A percentile compares a stretch with the other conserved stretches of the same genome.
Evolutionary conservation across 371 early-diverging fungal genomes (phyloP).

Genomic region (Mortierella polycephala): DNA sequence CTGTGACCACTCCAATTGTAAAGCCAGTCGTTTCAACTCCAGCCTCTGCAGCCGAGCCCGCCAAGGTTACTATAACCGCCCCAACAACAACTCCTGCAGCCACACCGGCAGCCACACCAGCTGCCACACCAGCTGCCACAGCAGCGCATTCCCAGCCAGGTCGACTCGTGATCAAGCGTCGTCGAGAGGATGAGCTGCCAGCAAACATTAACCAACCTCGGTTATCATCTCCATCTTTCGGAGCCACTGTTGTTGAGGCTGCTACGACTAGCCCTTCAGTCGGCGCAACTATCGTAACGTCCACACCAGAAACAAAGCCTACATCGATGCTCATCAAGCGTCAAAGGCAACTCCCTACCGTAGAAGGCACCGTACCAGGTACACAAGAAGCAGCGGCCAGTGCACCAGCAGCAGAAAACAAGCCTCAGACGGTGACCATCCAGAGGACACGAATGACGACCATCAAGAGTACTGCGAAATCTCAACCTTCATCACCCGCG

Average conservation of each 20-base stretch:
- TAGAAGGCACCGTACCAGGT: slow-evolving; percentile 10
- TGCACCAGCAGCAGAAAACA: background rate
- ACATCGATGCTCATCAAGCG: slow-evolving; percentile 35
- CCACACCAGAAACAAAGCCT: slow-evolving; percentile 12
- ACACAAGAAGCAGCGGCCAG: slow-evolving; percentile 1
- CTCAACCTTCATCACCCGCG: background rate
- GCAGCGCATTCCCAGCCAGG: slow-evolving; percentile 4
- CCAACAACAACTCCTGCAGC: background rate
- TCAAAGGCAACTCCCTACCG: slow-evolving; percentile 37
- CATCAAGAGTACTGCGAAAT: no score
- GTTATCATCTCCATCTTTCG: slow-evolving; percentile 2
- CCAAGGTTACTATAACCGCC: background rate
- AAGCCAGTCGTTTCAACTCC: no score
- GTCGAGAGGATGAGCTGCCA: slow-evolving; percentile 40
- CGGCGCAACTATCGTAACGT: slow-evolving; percentile 8
- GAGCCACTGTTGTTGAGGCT: background rate
- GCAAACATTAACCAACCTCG: slow-evolving; percentile 9
- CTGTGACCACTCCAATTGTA: no score
- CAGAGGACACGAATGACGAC: no score
- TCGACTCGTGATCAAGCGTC: slow-evolving; percentile 41
- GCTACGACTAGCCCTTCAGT: slow-evolving; percentile 14
- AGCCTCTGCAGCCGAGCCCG: background rate
- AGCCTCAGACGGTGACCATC: no score
- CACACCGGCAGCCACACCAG: background rate
- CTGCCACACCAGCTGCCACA: slow-evolving; percentile 9